Conservation (phyloP, 306 rosid genomes). For the Carpinus fangiana region DNA sequence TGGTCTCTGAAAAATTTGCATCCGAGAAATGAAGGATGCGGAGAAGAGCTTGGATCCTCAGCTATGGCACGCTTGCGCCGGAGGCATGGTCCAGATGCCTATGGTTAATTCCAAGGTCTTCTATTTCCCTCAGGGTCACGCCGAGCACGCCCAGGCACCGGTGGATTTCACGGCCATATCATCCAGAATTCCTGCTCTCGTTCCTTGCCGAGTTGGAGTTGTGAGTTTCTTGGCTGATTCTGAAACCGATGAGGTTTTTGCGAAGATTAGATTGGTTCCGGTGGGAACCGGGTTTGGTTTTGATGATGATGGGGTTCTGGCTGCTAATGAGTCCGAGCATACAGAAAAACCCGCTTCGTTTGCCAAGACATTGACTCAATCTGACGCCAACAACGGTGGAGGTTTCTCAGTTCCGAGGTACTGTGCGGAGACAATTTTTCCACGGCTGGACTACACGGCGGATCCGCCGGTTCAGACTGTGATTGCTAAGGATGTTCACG, state of each 20-base stretch:
- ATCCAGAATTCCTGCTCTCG: slow-evolving; percentile 57
- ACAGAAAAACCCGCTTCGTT: slow-evolving; percentile 81
- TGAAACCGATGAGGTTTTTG: slow-evolving; percentile 84
- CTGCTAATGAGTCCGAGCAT: slow-evolving; percentile 39
- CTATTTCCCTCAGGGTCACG: slow-evolving; percentile 97
- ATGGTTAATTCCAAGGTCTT: slow-evolving; percentile 74
- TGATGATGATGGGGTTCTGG: slow-evolving; percentile 35
- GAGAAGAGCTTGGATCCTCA: slow-evolving; percentile 81
- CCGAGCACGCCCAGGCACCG: slow-evolving; percentile 80
- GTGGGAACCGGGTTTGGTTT: slow-evolving; percentile 41
- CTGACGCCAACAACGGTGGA: slow-evolving; percentile 98
- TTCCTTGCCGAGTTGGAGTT: slow-evolving; percentile 67
- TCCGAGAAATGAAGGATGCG: slow-evolving; percentile 52
- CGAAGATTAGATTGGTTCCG: slow-evolving; percentile 55
- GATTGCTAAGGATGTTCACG: slow-evolving; percentile 84
- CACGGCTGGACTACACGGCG: slow-evolving; percentile 81
- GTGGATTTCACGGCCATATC: slow-evolving; percentile 50
- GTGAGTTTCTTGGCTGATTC: slow-evolving; percentile 83
- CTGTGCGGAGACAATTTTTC: slow-evolving; percentile 94
- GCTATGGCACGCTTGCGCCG: slow-evolving; percentile 99
- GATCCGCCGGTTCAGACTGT: slow-evolving; percentile 98
- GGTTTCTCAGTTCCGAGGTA: slow-evolving; percentile 96
- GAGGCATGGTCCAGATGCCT: slow-evolving; percentile 96
- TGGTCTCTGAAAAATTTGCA: not conserved
- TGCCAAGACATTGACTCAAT: slow-evolving; percentile 91